A percentile compares a stretch with the other conserved stretches of the same genome.
Evolutionary conservation across 1,284 basidiomycete genomes (phyloP).

Genomic region (Austroboletus niveus): DNA sequence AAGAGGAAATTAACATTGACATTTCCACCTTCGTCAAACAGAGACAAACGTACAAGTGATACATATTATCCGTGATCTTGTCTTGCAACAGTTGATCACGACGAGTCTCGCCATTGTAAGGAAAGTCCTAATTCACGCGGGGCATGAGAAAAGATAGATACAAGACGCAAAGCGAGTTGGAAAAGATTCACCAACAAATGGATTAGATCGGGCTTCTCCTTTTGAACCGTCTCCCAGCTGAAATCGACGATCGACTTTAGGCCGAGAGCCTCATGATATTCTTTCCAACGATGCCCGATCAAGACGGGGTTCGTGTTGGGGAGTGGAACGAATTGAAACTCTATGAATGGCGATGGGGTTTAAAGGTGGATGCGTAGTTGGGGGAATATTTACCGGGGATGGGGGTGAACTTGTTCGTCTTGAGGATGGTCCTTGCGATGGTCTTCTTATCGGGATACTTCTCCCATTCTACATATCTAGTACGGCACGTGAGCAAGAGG

Average conservation of each 20-base stretch:
- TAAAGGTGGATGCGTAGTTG: background rate
- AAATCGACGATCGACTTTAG: slow-evolving; percentile 46
- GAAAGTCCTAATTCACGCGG: slow-evolving; percentile 10
- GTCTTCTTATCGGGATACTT: slow-evolving; percentile 15
- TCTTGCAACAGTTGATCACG: slow-evolving; percentile 11
- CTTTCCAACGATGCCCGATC: slow-evolving; percentile 52
- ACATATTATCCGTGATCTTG: slow-evolving; percentile 16
- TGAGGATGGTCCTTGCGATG: slow-evolving; percentile 10
- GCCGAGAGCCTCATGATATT: slow-evolving; percentile 52
- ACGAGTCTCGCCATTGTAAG: slow-evolving; percentile 17
- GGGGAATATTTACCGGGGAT: slow-evolving; percentile 11
- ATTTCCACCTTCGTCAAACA: background rate
- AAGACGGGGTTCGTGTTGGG: slow-evolving; percentile 53
- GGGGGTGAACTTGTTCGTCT: slow-evolving; percentile 11
- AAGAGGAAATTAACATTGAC: background rate
- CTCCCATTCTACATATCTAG: slow-evolving; percentile 20
- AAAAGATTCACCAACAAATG: slow-evolving; percentile 47
- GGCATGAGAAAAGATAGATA: background rate
- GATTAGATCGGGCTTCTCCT: slow-evolving; percentile 53
- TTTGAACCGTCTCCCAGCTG: slow-evolving; percentile 53
- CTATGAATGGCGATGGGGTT: background rate
- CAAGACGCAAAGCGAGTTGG: no score
- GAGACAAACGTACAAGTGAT: slow-evolving; percentile 15
- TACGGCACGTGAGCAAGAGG: background rate
- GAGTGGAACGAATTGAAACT: slow-evolving; percentile 51